Conservation (phyloP, 169 alveolate genomes). For the Plasmodium knowlesi region DNA sequence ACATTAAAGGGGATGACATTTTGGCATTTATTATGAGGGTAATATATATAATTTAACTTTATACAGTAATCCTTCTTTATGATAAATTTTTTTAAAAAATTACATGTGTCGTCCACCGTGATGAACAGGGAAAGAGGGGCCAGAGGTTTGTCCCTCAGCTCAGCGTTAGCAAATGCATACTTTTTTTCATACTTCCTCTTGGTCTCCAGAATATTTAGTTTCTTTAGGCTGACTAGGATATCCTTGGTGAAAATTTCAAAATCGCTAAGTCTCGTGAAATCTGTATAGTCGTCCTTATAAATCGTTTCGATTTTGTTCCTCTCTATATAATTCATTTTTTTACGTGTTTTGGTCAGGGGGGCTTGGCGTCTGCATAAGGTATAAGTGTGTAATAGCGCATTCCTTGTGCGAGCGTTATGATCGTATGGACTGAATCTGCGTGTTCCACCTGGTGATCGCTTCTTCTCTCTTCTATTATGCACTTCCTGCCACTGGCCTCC, state of each 20-base stretch:
- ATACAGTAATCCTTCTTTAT: constrained; percentile 40
- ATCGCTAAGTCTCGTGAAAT: constrained; percentile 66
- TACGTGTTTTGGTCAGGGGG: background rate
- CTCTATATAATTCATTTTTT: constrained; percentile 54
- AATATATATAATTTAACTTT: constrained; percentile 60
- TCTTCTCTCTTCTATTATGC: background rate
- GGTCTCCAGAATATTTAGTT: constrained; percentile 47
- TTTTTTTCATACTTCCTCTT: constrained; percentile 63
- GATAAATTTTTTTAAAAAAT: constrained; percentile 20
- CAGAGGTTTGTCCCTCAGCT: constrained; percentile 24
- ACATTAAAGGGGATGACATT: constrained; percentile 39
- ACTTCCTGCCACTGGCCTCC: background rate
- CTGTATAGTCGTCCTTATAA: constrained; percentile 68
- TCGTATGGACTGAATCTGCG: background rate
- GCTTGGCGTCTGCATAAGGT: background rate
- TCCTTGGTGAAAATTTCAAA: constrained; percentile 70
- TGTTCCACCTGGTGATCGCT: background rate
- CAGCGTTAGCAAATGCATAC: constrained; percentile 50
- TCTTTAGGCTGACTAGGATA: constrained; percentile 57
- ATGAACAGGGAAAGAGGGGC: constrained; percentile 52
- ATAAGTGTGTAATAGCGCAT: background rate
- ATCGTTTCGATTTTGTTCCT: constrained; percentile 49
- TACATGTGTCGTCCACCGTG: constrained; percentile 57
- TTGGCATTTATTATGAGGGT: constrained; percentile 69
- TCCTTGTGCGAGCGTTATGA: background rate